Percentiles rank a stretch among this genome's conserved stretches.
These are phyloP conservation scores for Aspergillus ellipticus DNA, from an alignment of 495 filamentous ascomycete species.

Conservation along the genomic window DNA sequence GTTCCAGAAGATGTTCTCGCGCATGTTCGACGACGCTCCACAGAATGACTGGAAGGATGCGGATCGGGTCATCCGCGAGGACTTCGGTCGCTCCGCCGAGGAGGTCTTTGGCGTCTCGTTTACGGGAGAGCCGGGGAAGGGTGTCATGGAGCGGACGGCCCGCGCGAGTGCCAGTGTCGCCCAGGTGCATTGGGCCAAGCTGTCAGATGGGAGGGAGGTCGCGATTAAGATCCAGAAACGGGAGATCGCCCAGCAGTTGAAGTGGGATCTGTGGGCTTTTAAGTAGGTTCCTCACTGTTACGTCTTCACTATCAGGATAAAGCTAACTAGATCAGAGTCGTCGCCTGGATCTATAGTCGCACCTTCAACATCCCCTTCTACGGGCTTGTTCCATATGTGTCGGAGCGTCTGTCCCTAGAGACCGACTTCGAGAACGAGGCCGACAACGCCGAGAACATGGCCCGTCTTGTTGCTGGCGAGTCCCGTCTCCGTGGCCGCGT, in stretches of 20 bases:
- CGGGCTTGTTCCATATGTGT: constrained; percentile 82
- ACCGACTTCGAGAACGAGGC: constrained; percentile 95
- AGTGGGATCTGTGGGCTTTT: constrained; percentile 94
- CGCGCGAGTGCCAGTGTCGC: constrained; percentile 88
- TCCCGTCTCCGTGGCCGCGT: constrained; percentile 72
- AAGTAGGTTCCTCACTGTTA: constrained; percentile 53
- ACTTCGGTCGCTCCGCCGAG: constrained; percentile 78
- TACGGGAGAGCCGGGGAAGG: constrained; percentile 57
- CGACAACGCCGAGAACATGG: constrained; percentile 81
- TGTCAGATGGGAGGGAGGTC: constrained; percentile 81
- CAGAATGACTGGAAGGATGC: constrained; percentile 91
- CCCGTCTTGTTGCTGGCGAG: constrained; percentile 69
- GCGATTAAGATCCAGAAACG: constrained; percentile 96
- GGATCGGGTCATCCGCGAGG: constrained; percentile 79
- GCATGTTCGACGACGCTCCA: constrained; percentile 97
- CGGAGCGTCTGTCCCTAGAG: constrained; percentile 80
- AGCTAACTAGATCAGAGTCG: constrained; percentile 49
- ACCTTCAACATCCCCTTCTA: constrained; percentile 89
- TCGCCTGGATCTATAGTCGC: constrained; percentile 70
- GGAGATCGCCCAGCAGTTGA: constrained; percentile 84
- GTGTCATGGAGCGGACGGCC: constrained; percentile 83
- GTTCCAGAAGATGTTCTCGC: constrained; percentile 90
- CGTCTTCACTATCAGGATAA: not conserved
- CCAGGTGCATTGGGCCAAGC: constrained; percentile 90
- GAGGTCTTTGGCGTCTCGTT: constrained; percentile 90